Percentiles rank a stretch among this genome's conserved stretches.
Conservation (phyloP, 192 early-diverging fungal species). For the Allomyces javanicus region DNA sequence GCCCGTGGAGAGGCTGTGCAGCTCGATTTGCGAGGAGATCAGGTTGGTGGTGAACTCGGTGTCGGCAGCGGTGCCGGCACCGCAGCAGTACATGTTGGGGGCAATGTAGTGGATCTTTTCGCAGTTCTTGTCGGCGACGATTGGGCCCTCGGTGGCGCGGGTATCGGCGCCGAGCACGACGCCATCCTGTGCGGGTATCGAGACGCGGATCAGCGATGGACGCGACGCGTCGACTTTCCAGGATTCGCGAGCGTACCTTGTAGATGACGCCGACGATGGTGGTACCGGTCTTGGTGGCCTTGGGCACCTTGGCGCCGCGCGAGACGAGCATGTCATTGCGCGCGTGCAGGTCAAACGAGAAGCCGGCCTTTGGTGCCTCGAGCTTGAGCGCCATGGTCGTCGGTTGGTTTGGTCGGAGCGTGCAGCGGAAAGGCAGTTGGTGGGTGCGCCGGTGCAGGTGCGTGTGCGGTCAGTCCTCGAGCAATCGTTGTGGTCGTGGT, state of each 20-base stretch:
- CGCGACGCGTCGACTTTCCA: neutral
- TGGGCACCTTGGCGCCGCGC: conserved; percentile 61
- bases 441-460: no score
- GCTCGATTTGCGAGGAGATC: conserved; percentile 81
- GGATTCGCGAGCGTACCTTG: conserved; percentile 34
- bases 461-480: no score
- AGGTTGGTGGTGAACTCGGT: conserved; percentile 85
- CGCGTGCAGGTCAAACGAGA: conserved; percentile 7
- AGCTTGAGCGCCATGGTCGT: no score
- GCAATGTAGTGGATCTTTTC: conserved; percentile 96
- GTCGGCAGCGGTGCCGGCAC: conserved; percentile 98
- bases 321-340: conserved; percentile 55
- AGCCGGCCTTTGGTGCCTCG: neutral
- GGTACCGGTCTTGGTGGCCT: conserved; percentile 84
- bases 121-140: conserved; percentile 98
- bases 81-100: conserved; percentile 95
- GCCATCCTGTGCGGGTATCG: conserved; percentile 41
- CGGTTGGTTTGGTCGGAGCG: no score
- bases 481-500: no score
- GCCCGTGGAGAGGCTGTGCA: conserved; percentile 79
- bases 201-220: conserved; percentile 1
- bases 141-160: conserved; percentile 80
- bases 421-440: no score
- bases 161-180: conserved; percentile 91
- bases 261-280: conserved; percentile 87